These are phyloP conservation scores for Populus hybrid DNA, from an alignment of 441 rosid species.

Conservation along the genomic window DNA sequence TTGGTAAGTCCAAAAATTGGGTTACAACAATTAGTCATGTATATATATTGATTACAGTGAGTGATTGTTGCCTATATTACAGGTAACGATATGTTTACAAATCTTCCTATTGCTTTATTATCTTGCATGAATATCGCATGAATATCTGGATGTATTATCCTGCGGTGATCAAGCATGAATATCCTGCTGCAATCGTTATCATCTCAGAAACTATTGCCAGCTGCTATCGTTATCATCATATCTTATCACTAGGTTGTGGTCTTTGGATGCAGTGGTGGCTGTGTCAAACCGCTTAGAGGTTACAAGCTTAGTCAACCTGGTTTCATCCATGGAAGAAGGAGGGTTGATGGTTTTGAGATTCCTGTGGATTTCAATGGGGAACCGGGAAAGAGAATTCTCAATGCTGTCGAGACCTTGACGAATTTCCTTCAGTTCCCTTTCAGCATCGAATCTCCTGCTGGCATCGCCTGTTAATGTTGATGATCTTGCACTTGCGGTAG, in stretches of 20 bases:
- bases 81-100: too few relatives aligned
- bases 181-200: too few relatives aligned
- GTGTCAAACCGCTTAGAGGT: conserved; percentile 79
- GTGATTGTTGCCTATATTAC: too few relatives aligned
- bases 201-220: too few relatives aligned
- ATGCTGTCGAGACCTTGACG: conserved; percentile 53
- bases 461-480: conserved; percentile 80
- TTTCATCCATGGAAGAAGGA: conserved; percentile 74
- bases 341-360: conserved; percentile 64
- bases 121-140: too few relatives aligned
- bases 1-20: too few relatives aligned
- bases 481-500: conserved; percentile 71
- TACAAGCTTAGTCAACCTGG: conserved; percentile 85
- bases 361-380: conserved; percentile 80
- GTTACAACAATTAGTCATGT: too few relatives aligned
- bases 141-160: too few relatives aligned
- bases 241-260: conserved; percentile 44
- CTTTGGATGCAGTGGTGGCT: conserved; percentile 85
- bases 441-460: conserved; percentile 77
- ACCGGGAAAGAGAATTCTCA: conserved; percentile 63
- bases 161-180: too few relatives aligned
- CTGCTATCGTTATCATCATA: too few relatives aligned
- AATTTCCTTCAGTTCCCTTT: conserved; percentile 71
- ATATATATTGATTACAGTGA: too few relatives aligned
- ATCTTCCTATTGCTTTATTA: too few relatives aligned